phyloP scores from a whole-genome alignment of 805 yeast genomes.

The Yamadazyma sp. region DNA sequence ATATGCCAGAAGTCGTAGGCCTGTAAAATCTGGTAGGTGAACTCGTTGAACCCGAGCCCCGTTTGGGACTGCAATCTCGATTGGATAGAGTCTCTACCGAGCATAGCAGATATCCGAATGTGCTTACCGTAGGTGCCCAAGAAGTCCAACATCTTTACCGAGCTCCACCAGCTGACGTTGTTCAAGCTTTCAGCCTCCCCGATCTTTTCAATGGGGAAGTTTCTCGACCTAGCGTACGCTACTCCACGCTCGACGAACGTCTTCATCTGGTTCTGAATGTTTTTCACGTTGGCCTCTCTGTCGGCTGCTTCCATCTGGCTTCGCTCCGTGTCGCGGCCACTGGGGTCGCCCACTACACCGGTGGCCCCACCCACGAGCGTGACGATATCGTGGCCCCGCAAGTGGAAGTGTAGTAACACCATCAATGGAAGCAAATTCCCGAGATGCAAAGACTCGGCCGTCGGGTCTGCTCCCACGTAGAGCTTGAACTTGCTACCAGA shows the following conservation, averaged over 20 bases:
- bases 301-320: conserved; percentile 50
- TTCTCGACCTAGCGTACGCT: conserved; percentile 57
- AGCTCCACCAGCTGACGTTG: conserved; percentile 85
- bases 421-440: conserved; percentile 89
- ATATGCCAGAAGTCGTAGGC: conserved; percentile 92
- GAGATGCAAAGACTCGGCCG: conserved; percentile 84
- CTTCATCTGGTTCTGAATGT: conserved; percentile 62
- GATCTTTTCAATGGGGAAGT: conserved; percentile 26
- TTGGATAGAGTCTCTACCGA: conserved; percentile 84
- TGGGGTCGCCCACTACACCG: conserved; percentile 94
- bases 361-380: conserved; percentile 95
- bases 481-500: conserved; percentile 47
- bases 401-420: conserved; percentile 76
- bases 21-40: conserved; percentile 87
- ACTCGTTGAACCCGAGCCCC: conserved; percentile 92
- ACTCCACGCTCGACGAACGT: conserved; percentile 61
- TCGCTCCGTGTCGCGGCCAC: conserved; percentile 84
- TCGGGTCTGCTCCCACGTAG: conserved; percentile 96
- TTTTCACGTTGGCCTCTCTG: conserved; percentile 54
- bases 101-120: conserved; percentile 82
- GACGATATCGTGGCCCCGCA: conserved; percentile 82
- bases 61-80: conserved; percentile 63
- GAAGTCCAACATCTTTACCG: conserved; percentile 73
- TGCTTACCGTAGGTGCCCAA: conserved; percentile 72
- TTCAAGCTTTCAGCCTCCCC: conserved; percentile 53